Base-by-base conservation (phyloP, 148 eudicot species). In the Rhododendron ovatum region DNA sequence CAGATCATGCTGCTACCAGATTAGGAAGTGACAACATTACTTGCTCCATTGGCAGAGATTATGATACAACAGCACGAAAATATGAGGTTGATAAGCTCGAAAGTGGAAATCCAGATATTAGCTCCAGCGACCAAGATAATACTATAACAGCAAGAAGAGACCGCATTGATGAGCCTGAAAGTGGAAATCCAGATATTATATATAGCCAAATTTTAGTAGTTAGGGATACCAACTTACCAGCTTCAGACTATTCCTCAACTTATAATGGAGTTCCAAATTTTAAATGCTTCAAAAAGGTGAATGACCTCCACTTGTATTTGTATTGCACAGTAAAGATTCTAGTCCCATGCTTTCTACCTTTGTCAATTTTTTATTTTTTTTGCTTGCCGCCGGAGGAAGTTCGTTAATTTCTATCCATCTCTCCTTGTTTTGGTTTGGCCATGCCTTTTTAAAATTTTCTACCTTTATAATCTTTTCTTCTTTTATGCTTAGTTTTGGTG, bases 201-300 rank as follows among this genome's bases (percentile, higher is more conserved):
- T 98, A 93, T 89, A 94, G 96, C 92, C 96, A 91, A 85, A 90
- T 88, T 80, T 87, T 98, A 57, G 91, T 98, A 84, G 94, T 93
- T 82, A 89, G 96, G 88, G 93, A 91, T 83, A 48, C 87, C 74
- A 88, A 82, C 50, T 78, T 89, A 39, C 86, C 82, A 79, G 89
- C 80, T 45, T 78, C 93, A 61, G 86, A 78, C 78, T 85, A 18
- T 87, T 88, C 89, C 86, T 86, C 81, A n/a, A 81, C 85, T 7
- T 84, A 89, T 48, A 84, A 80, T 77, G 88, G 84, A 77, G 92
- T 92, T 53, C 24, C 92, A 79, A 94, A 98, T 89, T 98, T 98
- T 88, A 98, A 98, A 90, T 92, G 96, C 65, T 98, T 98, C 86
- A 93, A 92, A 86, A 98, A 95, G 98, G 99, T 95, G 87, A 89